phyloP scores from a whole-genome alignment of 2,329 filamentous ascomycete species.

The Fonsecaea monophora region DNA sequence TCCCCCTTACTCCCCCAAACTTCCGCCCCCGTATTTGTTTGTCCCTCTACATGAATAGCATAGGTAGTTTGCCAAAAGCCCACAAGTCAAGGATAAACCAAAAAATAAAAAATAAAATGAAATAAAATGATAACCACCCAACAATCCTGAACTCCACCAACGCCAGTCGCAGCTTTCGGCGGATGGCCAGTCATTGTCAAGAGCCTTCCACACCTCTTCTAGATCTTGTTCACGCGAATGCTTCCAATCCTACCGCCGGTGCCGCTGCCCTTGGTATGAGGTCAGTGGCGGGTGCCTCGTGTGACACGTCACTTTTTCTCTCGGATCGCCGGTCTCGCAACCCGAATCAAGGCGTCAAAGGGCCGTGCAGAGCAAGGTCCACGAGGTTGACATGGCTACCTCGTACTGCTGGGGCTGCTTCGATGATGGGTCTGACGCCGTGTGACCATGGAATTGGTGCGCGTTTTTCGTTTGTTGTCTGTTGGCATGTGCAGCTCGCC shows the following conservation, averaged over 20 bases:
- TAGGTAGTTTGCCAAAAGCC: neutral
- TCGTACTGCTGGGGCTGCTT: neutral
- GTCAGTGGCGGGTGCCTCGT: neutral
- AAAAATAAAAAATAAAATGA: neutral
- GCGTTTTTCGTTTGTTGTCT: neutral
- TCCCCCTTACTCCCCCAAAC: neutral
- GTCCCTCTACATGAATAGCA: neutral
- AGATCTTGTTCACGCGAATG: neutral
- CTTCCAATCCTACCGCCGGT: neutral
- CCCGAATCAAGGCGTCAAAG: neutral
- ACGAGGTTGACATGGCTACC: slow-evolving; percentile 4
- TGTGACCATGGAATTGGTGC: slow-evolving; percentile 3
- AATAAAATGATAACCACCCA: neutral
- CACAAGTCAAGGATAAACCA: neutral
- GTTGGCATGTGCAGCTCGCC: slow-evolving; percentile 4
- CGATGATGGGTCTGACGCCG: neutral
- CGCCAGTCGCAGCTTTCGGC: neutral
- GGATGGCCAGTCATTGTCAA: neutral
- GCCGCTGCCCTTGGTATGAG: neutral
- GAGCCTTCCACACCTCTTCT: neutral
- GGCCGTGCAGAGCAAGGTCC: neutral
- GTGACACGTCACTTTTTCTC: neutral
- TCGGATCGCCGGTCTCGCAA: neutral
- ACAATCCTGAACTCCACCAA: neutral
- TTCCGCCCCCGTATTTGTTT: neutral